Evolutionary conservation across 2,329 filamentous ascomycete genomes (phyloP), one percentile per base, ranked within the genome.

Genomic region (Aspergillus phoenicis): DNA sequence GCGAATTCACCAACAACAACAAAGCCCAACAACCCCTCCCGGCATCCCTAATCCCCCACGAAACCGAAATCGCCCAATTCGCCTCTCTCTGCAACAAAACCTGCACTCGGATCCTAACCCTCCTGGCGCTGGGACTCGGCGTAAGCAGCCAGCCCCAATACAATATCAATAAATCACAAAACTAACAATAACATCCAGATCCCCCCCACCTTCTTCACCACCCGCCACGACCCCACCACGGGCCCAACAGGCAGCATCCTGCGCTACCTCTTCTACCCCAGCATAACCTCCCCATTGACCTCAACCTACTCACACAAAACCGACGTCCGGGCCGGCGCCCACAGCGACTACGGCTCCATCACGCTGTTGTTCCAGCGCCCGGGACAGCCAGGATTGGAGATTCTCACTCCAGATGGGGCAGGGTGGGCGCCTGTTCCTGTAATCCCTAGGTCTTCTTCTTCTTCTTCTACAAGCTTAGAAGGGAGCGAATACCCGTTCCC

Each of bases 261-360:
- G 13, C 87, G 91, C 30, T 82, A 91, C 66, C 85, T 97, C 1
- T 86, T 87, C 77, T 93, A 92, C 76, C 90, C 89, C 0, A 83
- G 86, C 1, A 79, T 82, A 7, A 67, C 68, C 61, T 87, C 67
- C 68, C 82, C 36, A 56, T 70, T 63, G 70, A 80, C 58, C 64
- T 70, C 75, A 48, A 71, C 77, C 54, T 81, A 81, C 68, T 70
- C 81, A 48, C 81, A 82, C 5, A 76, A 78, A 39, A 77, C 81
- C 17, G 91, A 94, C 70, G 86, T 97, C 62, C 89, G 94, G 28
- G 94, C 94, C 6, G 95, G 94, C 60, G 93, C 94, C 0, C 94
- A 98, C 76, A 94, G 90, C 4, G 93, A 97, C 79, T 97, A 97
- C 77, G 86, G 86, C 33, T 84, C 80, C 58, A 72, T 89, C 52